Base-by-base conservation (phyloP, 2,329 filamentous ascomycete genomes). In the Arthrobotrys iridis region DNA sequence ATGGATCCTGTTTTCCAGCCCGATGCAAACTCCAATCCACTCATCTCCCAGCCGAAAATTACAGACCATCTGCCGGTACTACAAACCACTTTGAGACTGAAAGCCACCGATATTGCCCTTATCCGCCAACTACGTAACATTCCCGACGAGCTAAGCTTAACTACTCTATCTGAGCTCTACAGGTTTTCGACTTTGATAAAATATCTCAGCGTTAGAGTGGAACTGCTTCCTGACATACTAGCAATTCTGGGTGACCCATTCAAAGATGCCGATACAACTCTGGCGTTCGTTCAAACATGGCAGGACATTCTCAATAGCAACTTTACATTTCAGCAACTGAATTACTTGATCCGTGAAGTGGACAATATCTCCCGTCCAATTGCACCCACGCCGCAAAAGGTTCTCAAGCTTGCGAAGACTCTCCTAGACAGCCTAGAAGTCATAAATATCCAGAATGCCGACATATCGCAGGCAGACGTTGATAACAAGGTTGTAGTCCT, bases 1-100 rank as follows among this genome's bases (percentile, higher is more conserved):
- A 52, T 52, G 48, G 48, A 52, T 33, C 48, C 48, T 1, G 48
- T 52, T 33, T 52, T 52, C 30, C 48, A 52, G 13, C 48, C 24
- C 18, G 48, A 52, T 52, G 48, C 48, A 52, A 35, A 52, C 18
- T 24, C 24, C 26, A 52, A 52, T 35, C 48, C 48, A 2, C 48
- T 52, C n/a, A 52, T 26, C 8, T 2, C 48, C 4, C 24, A 33
- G 11, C 1, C 13, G 8, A 52, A 30, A 52, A 33, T 52, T 15
- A 52, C 24, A 6, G 48, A 52, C 24, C 48, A 52, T 15, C 7
- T 52, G 6, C 26, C 48, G 10, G 48, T 52, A 18, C n/a, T 52
- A 13, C 48, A 52, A 33, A 20, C 48, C 7, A 52, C 48, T 2
- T 11, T 52, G 26, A 24, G 48, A 10, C 33, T 52, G 18, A 52